Percentiles rank a stretch among this genome's conserved stretches.
phyloP scores from a whole-genome alignment of 1,139 yeast species.

The Blastobotrys buckinghamii region DNA sequence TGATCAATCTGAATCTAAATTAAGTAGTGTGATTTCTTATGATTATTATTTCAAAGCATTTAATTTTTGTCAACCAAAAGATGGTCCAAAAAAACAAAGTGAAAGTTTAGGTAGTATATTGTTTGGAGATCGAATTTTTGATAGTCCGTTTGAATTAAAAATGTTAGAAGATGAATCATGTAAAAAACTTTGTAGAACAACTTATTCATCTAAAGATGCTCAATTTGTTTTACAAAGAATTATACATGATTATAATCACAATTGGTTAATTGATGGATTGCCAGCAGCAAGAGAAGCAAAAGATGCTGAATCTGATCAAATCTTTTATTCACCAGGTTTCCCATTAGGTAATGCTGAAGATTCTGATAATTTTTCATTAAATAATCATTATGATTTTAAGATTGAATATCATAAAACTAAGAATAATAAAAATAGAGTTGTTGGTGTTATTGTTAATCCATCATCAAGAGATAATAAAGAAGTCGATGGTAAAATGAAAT shows the following conservation, averaged over 20 bases:
- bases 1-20: slow-evolving; percentile 29
- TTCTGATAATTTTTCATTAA: slow-evolving; percentile 40
- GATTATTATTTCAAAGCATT: slow-evolving; percentile 84
- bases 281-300: slow-evolving; percentile 82
- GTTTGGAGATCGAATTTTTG: slow-evolving; percentile 92
- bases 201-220: slow-evolving; percentile 60
- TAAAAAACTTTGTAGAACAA: slow-evolving; percentile 51
- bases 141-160: slow-evolving; percentile 76
- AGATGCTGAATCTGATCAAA: slow-evolving; percentile 34
- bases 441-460: slow-evolving; percentile 80
- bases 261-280: slow-evolving; percentile 92
- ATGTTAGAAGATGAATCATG: slow-evolving; percentile 74
- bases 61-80: slow-evolving; percentile 78
- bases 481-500: slow-evolving; percentile 32
- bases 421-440: slow-evolving; percentile 72
- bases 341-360: slow-evolving; percentile 54
- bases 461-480: slow-evolving; percentile 50
- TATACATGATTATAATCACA: slow-evolving; percentile 75
- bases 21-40: slow-evolving; percentile 27
- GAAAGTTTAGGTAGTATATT: slow-evolving; percentile 90
- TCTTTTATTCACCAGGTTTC: slow-evolving; percentile 75
- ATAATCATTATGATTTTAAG: slow-evolving; percentile 72
- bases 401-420: slow-evolving; percentile 79
- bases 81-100: slow-evolving; percentile 58
- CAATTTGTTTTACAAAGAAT: slow-evolving; percentile 72